A percentile compares a stretch with the other conserved stretches of the same genome.
Conservation (phyloP, 331 rosid species). For the Telfairia occidentalis region DNA sequence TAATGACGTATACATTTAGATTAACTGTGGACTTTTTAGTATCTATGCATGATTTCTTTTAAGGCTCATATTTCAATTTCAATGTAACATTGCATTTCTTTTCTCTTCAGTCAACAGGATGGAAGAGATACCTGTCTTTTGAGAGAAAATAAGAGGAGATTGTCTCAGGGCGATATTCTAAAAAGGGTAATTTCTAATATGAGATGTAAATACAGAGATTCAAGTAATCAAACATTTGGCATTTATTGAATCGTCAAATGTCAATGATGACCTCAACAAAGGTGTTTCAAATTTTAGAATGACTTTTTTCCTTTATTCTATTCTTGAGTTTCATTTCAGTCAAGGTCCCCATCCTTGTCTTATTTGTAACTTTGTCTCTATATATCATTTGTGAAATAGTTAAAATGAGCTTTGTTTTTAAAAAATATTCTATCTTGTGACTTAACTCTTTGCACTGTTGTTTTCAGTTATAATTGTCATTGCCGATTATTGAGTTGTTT, state of each 20-base stretch:
- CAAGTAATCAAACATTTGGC: constrained; percentile 19
- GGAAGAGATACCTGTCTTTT: constrained; percentile 17
- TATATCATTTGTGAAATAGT: neutral
- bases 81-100: neutral
- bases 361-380: neutral
- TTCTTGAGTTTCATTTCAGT: neutral
- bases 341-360: neutral
- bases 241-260: constrained; percentile 25
- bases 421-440: neutral
- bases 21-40: neutral
- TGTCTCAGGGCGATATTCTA: constrained; percentile 14
- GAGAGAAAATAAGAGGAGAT: constrained; percentile 20
- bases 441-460: constrained; percentile 2
- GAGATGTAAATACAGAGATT: constrained; percentile 17
- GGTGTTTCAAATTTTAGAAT: constrained; percentile 28
- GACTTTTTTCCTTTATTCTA: neutral
- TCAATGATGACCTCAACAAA: constrained; percentile 28
- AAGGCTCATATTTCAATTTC: neutral
- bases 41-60: neutral
- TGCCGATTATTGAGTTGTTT: neutral
- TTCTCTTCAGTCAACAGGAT: constrained; percentile 12
- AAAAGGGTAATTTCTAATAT: constrained; percentile 14
- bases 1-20: neutral
- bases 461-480: constrained; percentile 6
- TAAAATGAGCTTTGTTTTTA: neutral